These are phyloP conservation scores for Anisodus tanguticus DNA, from an alignment of 257 asterid genomes.

Conservation along the genomic window DNA sequence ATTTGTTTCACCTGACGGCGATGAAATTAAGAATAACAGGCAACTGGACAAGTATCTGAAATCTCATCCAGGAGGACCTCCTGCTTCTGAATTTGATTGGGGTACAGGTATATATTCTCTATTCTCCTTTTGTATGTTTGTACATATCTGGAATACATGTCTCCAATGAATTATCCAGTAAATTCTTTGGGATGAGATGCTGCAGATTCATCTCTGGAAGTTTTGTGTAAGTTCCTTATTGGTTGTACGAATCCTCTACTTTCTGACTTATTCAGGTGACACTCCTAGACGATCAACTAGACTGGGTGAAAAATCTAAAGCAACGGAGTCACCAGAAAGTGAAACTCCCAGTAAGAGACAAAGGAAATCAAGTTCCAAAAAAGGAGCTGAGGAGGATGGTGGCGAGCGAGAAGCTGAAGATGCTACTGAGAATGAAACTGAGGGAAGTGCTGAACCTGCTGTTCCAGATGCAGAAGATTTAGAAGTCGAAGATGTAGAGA, in stretches of 20 bases:
- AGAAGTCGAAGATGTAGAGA: not conserved
- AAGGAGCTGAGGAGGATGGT: not conserved
- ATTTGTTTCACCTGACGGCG: not conserved
- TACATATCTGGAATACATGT: not conserved
- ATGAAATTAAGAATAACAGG: slow-evolving; percentile 1
- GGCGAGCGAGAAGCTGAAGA: not conserved
- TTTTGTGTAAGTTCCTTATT: not conserved
- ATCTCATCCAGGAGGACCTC: slow-evolving; percentile 20
- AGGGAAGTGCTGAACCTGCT: not conserved
- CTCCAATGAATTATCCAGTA: not conserved
- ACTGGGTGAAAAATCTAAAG: slow-evolving; percentile 11
- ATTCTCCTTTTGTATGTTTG: not conserved
- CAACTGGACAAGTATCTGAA: slow-evolving; percentile 21
- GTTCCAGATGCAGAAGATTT: not conserved
- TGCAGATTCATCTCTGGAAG: not conserved
- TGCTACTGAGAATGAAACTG: not conserved
- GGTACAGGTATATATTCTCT: slow-evolving; percentile 12
- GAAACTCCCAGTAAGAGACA: slow-evolving; percentile 2
- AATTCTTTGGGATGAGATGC: not conserved
- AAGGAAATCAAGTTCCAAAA: slow-evolving; percentile 18
- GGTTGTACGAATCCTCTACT: not conserved
- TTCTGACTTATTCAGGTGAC: slow-evolving; percentile 7
- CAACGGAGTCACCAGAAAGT: not conserved
- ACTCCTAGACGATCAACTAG: slow-evolving; percentile 20
- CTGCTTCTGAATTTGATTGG: slow-evolving; percentile 11